Base-by-base conservation (phyloP, 1,139 yeast genomes). In the Taiozyma sp. region DNA sequence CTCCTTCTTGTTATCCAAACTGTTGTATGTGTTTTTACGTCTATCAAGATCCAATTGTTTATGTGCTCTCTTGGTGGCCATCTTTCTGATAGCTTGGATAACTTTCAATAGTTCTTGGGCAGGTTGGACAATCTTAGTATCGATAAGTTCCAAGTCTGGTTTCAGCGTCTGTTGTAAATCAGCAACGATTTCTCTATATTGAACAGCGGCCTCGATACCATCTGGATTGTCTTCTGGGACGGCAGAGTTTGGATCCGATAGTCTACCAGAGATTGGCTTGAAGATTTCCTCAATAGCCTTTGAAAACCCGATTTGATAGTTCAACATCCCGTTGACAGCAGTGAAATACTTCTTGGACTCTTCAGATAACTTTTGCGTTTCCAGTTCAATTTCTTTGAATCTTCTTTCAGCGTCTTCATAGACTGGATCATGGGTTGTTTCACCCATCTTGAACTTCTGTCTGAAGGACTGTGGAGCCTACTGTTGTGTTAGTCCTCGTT, bases 351-450 rank as follows among this genome's bases (percentile, higher is more conserved):
- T 80, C 64, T 85, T 88, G 45, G 96, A 85, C 71, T 93, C 98
- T 50, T 87, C 91, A 61, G 93, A 88, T 56, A 93, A 76, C 66
- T 90, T 87, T 71, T 90, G 88, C 46, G 98, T 91, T 69, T 92
- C 97, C 23, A 72, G 68, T 68, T 93, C 99, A 64, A 93, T 75
- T 66, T 92, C 97, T 66, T 87, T 88, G 76, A 95, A 93, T 63
- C 99, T 80, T 68, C 97, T 80, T 70, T 93, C 99, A 9, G 98
- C 98, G 71, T 93, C 99, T 47, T 79, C 79, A 67, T 91, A 93
- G 23, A 93, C 97, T 0, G 96, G 81, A 66, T 93, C 99, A 50
- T 75, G 78, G 48, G 97, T 89, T 50, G 80, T 76, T 48, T 85
- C 87, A 42, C 97, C 97, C 92, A 86, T 87, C 69, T 87, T 84